Conservation (phyloP, 495 filamentous ascomycete species). For the Penicillium tannophilum region DNA sequence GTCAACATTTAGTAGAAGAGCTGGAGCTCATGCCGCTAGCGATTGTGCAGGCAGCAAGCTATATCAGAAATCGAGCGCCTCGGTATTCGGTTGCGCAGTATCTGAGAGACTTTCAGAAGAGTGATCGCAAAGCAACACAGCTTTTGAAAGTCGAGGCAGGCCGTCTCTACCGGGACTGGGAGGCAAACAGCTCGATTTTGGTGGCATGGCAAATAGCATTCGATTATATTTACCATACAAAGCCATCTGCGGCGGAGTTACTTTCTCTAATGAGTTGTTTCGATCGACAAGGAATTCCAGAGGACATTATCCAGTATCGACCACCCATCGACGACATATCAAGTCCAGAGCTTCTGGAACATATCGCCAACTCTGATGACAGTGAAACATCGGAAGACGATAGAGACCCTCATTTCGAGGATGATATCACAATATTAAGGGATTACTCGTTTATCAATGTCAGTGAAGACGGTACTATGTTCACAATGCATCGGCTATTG, state of each 20-base stretch:
- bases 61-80: background rate
- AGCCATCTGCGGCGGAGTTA: background rate
- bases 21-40: background rate
- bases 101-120: background rate
- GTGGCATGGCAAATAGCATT: conserved; percentile 3
- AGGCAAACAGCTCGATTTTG: background rate
- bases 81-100: background rate
- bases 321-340: background rate
- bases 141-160: conserved; percentile 1
- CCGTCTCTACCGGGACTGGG: background rate
- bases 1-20: background rate
- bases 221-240: background rate
- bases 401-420: background rate
- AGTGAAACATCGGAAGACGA: background rate
- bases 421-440: background rate
- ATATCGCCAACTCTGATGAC: background rate
- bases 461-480: background rate
- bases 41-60: background rate
- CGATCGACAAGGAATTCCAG: conserved; percentile 1
- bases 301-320: conserved; percentile 3
- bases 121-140: background rate
- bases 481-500: background rate
- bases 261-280: conserved; percentile 5
- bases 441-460: background rate
- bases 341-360: background rate